These are phyloP conservation scores for Hyaloscypha variabilis DNA, from an alignment of 495 filamentous ascomycete genomes.

Conservation along the genomic window DNA sequence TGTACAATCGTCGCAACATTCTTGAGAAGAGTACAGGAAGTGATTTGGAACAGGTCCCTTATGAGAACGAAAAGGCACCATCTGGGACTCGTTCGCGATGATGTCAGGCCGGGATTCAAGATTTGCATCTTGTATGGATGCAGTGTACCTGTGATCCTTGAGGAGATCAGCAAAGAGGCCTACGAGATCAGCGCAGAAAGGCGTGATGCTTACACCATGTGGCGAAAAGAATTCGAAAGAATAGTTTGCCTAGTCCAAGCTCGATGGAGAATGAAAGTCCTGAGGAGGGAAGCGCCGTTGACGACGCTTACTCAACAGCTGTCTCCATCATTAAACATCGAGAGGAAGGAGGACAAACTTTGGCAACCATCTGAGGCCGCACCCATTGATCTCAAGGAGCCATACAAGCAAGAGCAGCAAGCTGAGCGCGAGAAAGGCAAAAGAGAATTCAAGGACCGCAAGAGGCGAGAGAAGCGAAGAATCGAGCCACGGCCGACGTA, in stretches of 20 bases:
- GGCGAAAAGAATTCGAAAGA: not conserved
- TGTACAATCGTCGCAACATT: constrained; percentile 30
- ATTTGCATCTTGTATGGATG: constrained; percentile 45
- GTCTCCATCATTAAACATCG: no score
- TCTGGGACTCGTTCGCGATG: constrained; percentile 30
- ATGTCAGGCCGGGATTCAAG: constrained; percentile 31
- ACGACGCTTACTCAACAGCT: no score
- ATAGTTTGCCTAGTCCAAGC: not conserved
- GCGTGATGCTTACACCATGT: not conserved
- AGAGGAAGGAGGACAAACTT: not conserved
- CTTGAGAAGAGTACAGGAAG: constrained; percentile 29
- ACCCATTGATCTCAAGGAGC: no score
- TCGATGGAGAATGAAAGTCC: not conserved
- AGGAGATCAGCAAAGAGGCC: constrained; percentile 21
- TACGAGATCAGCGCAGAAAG: constrained; percentile 1
- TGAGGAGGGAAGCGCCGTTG: not conserved
- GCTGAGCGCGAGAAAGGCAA: not conserved
- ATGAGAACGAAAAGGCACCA: constrained; percentile 17
- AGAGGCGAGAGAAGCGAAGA: not conserved
- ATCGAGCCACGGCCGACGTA: not conserved
- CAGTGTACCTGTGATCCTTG: constrained; percentile 44
- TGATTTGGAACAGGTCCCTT: constrained; percentile 35
- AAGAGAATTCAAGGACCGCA: not conserved
- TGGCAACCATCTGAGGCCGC: not conserved
- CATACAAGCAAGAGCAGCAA: not conserved